phyloP scores from a whole-genome alignment of 2,329 filamentous ascomycete genomes.

The Arthrobotrys megalospora region DNA sequence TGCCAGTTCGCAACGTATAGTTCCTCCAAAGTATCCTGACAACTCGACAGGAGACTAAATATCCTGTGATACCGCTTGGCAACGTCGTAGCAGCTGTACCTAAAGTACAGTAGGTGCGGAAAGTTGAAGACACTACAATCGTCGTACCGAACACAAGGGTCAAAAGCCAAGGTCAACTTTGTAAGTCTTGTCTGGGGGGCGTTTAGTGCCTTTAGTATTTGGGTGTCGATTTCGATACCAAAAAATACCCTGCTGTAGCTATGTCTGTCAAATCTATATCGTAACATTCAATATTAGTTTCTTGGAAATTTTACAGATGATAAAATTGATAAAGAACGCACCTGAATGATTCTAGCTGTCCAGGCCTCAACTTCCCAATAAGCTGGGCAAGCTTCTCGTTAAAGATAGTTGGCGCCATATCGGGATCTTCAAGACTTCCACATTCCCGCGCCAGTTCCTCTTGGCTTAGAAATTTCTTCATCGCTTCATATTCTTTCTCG shows the following conservation, averaged over 20 bases:
- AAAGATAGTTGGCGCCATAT: not conserved
- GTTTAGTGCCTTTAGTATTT: not conserved
- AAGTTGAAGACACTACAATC: conserved; percentile 21
- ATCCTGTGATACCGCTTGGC: conserved; percentile 2
- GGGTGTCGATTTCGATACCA: not conserved
- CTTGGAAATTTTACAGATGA: no score
- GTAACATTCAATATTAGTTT: not conserved
- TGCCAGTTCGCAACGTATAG: not conserved
- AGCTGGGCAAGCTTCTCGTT: conserved; percentile 15
- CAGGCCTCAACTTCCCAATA: not conserved
- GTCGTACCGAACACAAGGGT: not conserved
- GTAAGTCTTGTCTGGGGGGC: conserved; percentile 8
- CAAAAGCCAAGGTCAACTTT: conserved; percentile 13
- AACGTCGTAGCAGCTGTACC: not conserved
- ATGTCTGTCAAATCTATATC: not conserved
- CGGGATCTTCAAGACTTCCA: not conserved
- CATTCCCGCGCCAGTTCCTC: not conserved
- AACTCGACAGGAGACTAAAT: conserved; percentile 26
- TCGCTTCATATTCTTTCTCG: not conserved
- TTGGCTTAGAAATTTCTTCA: not conserved
- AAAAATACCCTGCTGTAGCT: not conserved
- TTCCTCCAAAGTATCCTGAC: conserved; percentile 22
- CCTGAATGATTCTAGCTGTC: conserved; percentile 31
- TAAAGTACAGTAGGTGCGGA: conserved; percentile 13
- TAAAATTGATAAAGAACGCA: not conserved